Base-by-base conservation (phyloP, 371 early-diverging fungal genomes). In the Mucor irregularis region DNA sequence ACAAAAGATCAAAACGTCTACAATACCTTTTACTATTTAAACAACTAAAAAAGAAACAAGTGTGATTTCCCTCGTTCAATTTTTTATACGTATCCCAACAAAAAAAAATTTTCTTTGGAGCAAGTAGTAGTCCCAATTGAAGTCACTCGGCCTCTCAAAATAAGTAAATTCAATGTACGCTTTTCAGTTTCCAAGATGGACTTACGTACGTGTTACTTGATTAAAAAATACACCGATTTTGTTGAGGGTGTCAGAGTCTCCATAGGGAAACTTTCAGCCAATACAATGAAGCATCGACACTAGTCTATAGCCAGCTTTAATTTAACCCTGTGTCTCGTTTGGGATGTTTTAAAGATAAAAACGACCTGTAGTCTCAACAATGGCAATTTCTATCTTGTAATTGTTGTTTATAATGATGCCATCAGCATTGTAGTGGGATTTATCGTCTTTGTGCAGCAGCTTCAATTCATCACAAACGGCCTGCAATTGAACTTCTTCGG, bases 241-340 rank as follows among this genome's bases (percentile, higher is more conserved):
- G 56, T 62, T 62, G 53, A 62, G 57, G 19, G 49, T 56, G 35
- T 62, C 63, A 56, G 56, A 46, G 30, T 56, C 49, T 21, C 57
- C 43, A 48, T 53, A 52, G 35, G 38, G 43, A 17, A 33, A 61
- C 40, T 51, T 61, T 50, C 52, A 48, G 22, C 53, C 62, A 17
- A 56, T 56, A 34, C 11, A 28, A 52, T 56, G 56, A 39, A 56
- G 62, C 53, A 56, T 56, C 31, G 62, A 30, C 19, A 62, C 37
- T 34, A 62, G 48, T 19, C 56, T 48, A 37, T 62, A 62, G 24
- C 52, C 62, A 62, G 62, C 52, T 49, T 62, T 56, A 35, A 62
- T 56, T 37, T 56, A 56, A 52, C 52, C 52, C 48, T 56, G 56
- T 14, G 53, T 62, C 29, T 56, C 56, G 25, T 62, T 62, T 51